Evolutionary conservation across 2,329 filamentous ascomycete genomes (phyloP).

Genomic region (Aspergillus tamarii): DNA sequence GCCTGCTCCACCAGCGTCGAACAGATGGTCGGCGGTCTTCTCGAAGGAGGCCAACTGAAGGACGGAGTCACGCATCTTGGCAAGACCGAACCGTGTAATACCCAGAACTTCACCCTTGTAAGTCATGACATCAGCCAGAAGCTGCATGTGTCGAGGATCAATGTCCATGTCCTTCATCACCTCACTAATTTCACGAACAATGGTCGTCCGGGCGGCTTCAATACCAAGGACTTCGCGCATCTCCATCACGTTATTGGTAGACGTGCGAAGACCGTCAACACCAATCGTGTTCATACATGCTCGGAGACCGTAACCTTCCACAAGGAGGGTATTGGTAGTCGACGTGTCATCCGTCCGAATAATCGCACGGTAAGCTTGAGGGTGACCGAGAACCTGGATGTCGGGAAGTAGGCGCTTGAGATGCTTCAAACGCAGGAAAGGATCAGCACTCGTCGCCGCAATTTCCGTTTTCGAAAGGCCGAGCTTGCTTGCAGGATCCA

Average conservation of each 20-base stretch:
- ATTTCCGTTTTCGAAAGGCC: conserved; percentile 47
- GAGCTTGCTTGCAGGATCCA: conserved; percentile 39
- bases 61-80: conserved; percentile 94
- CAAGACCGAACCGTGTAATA: conserved; percentile 93
- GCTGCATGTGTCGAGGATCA: conserved; percentile 95
- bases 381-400: conserved; percentile 88
- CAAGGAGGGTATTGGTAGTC: conserved; percentile 73
- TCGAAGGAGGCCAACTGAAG: conserved; percentile 95
- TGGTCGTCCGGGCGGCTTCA: conserved; percentile 87
- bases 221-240: conserved; percentile 85
- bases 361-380: conserved; percentile 82
- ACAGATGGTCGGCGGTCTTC: conserved; percentile 96
- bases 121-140: conserved; percentile 97
- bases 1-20: conserved; percentile 89
- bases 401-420: conserved; percentile 79
- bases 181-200: conserved; percentile 80
- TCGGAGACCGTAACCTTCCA: conserved; percentile 91
- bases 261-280: conserved; percentile 74
- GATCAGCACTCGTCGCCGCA: conserved; percentile 46
- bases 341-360: conserved; percentile 77
- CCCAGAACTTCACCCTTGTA: conserved; percentile 97
- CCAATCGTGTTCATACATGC: conserved; percentile 93
- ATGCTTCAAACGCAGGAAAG: conserved; percentile 71
- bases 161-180: conserved; percentile 97
- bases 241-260: conserved; percentile 89